Evolutionary conservation across 208 protist genomes (phyloP).

Genomic region (Trypanosoma scelopori): DNA sequence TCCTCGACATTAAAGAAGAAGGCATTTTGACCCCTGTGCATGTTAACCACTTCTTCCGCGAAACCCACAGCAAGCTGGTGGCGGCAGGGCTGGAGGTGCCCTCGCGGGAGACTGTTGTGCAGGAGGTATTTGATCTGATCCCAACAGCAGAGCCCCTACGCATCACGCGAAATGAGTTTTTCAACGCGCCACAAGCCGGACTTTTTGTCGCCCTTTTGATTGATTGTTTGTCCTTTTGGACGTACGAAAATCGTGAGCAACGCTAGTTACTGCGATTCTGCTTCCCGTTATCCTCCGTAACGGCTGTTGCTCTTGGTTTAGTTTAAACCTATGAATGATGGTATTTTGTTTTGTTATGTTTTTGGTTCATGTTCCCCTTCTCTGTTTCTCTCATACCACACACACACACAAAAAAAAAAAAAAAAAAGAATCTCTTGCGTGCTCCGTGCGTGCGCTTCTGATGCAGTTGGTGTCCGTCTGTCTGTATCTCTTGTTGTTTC

Average conservation of each 20-base stretch:
- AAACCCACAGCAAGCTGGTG: slow-evolving; percentile 83
- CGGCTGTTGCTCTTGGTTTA: slow-evolving; percentile 3
- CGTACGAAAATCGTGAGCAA: slow-evolving; percentile 87
- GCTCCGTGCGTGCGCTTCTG: too few relatives aligned
- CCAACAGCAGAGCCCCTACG: slow-evolving; percentile 68
- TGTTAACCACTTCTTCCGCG: slow-evolving; percentile 86
- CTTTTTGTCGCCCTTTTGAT: slow-evolving; percentile 86
- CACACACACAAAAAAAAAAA: too few relatives aligned
- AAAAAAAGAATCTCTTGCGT: too few relatives aligned
- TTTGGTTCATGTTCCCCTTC: not conserved
- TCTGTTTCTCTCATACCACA: too few relatives aligned
- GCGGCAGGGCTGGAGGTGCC: slow-evolving; percentile 64
- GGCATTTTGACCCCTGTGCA: slow-evolving; percentile 75
- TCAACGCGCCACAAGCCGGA: slow-evolving; percentile 69
- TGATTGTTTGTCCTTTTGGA: slow-evolving; percentile 90
- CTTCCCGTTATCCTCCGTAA: not conserved
- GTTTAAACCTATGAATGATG: not conserved
- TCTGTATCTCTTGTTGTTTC: not conserved
- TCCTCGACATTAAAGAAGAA: slow-evolving; percentile 79
- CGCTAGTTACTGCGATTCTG: slow-evolving; percentile 18
- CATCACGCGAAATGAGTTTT: slow-evolving; percentile 88
- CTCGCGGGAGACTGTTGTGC: slow-evolving; percentile 70
- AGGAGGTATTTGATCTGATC: slow-evolving; percentile 92
- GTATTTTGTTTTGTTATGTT: not conserved
- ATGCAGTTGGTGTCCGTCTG: not conserved